These are phyloP conservation scores for Podospora appendiculata DNA, from an alignment of 495 filamentous ascomycete genomes.

Conservation along the genomic window DNA sequence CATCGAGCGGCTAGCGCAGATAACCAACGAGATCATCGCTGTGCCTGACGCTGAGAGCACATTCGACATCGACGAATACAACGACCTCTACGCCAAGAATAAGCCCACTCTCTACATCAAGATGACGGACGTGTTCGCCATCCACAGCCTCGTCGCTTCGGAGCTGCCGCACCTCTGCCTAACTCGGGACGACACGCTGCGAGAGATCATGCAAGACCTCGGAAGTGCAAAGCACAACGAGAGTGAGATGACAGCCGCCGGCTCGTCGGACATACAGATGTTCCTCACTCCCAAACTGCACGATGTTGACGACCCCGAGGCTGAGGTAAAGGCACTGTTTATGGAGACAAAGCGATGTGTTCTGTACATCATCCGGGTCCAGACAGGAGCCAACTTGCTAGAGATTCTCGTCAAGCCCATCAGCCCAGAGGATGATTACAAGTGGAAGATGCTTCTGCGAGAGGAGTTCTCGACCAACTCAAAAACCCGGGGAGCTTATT, in stretches of 20 bases:
- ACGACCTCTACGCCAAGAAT: conserved; percentile 90
- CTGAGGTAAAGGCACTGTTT: conserved; percentile 81
- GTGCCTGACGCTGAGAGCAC: conserved; percentile 80
- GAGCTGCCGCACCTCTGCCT: conserved; percentile 72
- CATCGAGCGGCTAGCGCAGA: conserved; percentile 68
- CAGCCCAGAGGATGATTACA: conserved; percentile 74
- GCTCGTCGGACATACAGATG: conserved; percentile 84
- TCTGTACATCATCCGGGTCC: conserved; percentile 94
- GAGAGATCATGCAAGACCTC: conserved; percentile 85
- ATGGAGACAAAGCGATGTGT: conserved; percentile 98
- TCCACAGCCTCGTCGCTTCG: conserved; percentile 78
- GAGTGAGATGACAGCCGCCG: conserved; percentile 78
- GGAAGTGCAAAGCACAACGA: conserved; percentile 95
- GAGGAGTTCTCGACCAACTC: conserved; percentile 70
- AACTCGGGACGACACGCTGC: conserved; percentile 75
- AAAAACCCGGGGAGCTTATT: conserved; percentile 73
- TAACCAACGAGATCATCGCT: conserved; percentile 66
- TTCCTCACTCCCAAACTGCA: conserved; percentile 88
- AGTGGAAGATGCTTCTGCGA: conserved; percentile 75
- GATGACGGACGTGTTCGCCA: conserved; percentile 93
- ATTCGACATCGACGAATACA: conserved; percentile 98
- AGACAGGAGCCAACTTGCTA: conserved; percentile 84
- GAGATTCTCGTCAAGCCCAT: conserved; percentile 93
- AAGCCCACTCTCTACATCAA: conserved; percentile 98
- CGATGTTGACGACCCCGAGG: conserved; percentile 87